A percentile compares a stretch with the other conserved stretches of the same genome.
These are phyloP conservation scores for Terana coerulea DNA, from an alignment of 768 basidiomycete genomes.

Conservation along the genomic window DNA sequence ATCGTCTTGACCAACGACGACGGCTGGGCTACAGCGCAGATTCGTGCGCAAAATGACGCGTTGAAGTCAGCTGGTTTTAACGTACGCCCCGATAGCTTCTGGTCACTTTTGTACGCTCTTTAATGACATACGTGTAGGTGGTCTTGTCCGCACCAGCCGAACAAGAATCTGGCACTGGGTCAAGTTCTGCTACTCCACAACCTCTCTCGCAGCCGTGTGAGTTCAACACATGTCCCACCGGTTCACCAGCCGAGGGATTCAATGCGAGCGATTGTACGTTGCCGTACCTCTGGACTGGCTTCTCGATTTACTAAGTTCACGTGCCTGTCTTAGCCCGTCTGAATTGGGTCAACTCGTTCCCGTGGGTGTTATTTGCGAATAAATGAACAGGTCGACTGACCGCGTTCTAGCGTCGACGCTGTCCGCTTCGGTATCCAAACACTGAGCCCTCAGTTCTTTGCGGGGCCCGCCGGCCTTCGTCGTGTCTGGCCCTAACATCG, in stretches of 20 bases:
- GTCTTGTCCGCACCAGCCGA: conserved; percentile 30
- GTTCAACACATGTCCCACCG: conserved; percentile 29
- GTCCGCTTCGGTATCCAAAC: conserved; percentile 41
- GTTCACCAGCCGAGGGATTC: conserved; percentile 28
- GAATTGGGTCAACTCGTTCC: conserved; percentile 35
- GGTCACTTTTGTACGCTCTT: no score
- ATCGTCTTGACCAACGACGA: conserved; percentile 29
- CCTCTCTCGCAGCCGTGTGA: conserved; percentile 28
- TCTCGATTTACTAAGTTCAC: no score
- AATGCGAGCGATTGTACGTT: conserved; percentile 25
- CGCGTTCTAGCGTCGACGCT: conserved; percentile 21
- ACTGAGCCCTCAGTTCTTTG: conserved; percentile 38
- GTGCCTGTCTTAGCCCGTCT: conserved; percentile 19
- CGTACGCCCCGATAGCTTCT: conserved; percentile 14
- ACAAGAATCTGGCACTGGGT: conserved; percentile 33
- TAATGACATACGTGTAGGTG: conserved; percentile 16
- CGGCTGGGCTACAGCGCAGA: conserved; percentile 31
- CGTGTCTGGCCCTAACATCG: conserved; percentile 41
- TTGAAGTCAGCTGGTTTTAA: conserved; percentile 22
- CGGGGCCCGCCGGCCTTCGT: conserved; percentile 38
- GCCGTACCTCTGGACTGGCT: background rate
- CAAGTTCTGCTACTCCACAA: conserved; percentile 22
- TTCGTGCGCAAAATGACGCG: conserved; percentile 27
- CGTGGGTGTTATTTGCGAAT: conserved; percentile 16
- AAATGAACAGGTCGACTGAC: background rate